Evolutionary conservation across 768 basidiomycete species (phyloP).

Genomic region (Sporobolomyces roseus): DNA sequence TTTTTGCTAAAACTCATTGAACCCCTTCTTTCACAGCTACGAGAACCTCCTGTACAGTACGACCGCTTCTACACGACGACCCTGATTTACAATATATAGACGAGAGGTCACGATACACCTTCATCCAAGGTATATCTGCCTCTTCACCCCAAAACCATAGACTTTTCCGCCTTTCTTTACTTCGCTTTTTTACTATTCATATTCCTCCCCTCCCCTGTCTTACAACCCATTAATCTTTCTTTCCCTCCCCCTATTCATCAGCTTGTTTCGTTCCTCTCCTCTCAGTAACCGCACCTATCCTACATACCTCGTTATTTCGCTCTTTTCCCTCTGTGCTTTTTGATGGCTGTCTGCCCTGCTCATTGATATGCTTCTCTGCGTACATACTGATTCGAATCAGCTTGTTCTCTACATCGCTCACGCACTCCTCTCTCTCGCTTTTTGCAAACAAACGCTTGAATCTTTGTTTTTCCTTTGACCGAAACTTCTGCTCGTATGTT

Average conservation of each 20-base stretch:
- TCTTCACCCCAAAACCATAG: constrained; percentile 17
- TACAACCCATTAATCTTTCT: no score
- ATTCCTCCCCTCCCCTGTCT: not conserved
- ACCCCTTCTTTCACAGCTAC: not conserved
- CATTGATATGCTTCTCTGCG: no score
- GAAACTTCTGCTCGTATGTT: no score
- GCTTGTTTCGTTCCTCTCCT: not conserved
- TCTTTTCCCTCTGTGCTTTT: not conserved
- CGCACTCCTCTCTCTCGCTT: not conserved
- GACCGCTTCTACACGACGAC: not conserved
- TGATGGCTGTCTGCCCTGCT: not conserved
- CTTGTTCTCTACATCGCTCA: no score
- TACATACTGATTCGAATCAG: no score
- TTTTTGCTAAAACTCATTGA: not conserved
- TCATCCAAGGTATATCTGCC: no score
- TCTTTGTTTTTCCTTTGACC: no score
- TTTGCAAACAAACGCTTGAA: no score
- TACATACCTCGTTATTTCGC: not conserved
- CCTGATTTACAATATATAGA: not conserved
- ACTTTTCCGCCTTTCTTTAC: not conserved
- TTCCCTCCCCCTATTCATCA: not conserved
- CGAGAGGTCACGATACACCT: not conserved
- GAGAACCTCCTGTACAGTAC: constrained; percentile 1
- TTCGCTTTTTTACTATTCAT: no score
- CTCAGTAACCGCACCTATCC: not conserved